Conservation (phyloP, 306 rosid genomes). For the Morella rubra region DNA sequence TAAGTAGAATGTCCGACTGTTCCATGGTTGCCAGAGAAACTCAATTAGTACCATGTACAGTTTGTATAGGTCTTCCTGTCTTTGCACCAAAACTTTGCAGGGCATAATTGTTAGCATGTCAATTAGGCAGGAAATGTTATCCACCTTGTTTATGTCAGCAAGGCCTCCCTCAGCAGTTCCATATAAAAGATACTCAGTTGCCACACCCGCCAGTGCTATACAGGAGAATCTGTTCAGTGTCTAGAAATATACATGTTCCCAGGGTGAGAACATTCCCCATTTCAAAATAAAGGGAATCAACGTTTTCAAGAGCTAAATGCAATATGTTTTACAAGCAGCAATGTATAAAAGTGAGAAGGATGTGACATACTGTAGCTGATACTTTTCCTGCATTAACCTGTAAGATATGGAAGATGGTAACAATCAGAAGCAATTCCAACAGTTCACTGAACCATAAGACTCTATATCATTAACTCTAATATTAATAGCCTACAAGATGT, state of each 20-base stretch:
- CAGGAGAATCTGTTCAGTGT: slow-evolving; percentile 86
- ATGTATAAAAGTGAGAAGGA: slow-evolving; percentile 10
- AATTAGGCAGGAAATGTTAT: slow-evolving; percentile 5
- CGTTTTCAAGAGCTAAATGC: background rate
- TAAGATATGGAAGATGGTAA: slow-evolving; percentile 22
- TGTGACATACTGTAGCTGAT: slow-evolving; percentile 66
- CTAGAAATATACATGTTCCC: slow-evolving; percentile 45
- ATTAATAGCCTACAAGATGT: background rate
- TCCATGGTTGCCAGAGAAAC: slow-evolving; percentile 25
- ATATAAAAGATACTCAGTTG: slow-evolving; percentile 77
- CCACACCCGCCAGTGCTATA: slow-evolving; percentile 88
- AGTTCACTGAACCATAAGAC: background rate
- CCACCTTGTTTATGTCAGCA: slow-evolving; percentile 88
- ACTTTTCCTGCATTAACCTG: slow-evolving; percentile 82
- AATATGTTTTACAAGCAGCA: slow-evolving; percentile 11
- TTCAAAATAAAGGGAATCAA: slow-evolving; percentile 16
- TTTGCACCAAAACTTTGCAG: background rate
- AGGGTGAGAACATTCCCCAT: slow-evolving; percentile 16
- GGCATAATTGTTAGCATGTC: background rate
- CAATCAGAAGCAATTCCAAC: slow-evolving; percentile 15
- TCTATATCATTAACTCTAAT: background rate
- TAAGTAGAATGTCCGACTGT: slow-evolving; percentile 66
- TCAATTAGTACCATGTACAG: slow-evolving; percentile 15
- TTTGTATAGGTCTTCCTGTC: slow-evolving; percentile 8
- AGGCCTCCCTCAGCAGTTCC: slow-evolving; percentile 94